Base-by-base conservation (phyloP, 176 grass and related monocot species). In the Metroxylon sagu region DNA sequence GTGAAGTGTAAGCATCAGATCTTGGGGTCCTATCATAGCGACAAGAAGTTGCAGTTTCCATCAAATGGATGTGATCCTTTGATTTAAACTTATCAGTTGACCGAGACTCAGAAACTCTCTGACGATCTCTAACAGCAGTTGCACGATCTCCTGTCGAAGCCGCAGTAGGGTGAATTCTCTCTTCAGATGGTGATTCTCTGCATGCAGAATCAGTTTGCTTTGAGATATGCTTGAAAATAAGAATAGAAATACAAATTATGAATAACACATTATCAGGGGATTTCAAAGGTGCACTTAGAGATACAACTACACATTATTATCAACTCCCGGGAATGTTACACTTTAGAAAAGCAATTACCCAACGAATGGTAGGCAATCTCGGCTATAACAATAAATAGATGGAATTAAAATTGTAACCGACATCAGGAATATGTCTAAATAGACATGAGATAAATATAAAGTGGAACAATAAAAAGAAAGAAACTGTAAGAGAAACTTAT, bases 181-280 rank as follows among this genome's bases (percentile, higher is more conserved):
- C 70, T 62, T 56, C 65, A 48, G 52, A 15, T 16, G 52, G 10
- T 43, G 18, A 52, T 26, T 76, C 73, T 25, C 63, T 72, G 25
- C 58, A 52, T 28, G 51, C 68, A 56, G 62, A 72, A 57, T 82
- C 80, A 53, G 66, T 64, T 74, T 69, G 64, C 19, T 74, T 83
- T 1, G 35, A 49, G 50, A 55, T 26, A 60, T 74, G 52, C 64
- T 74, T 83, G 70, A 49, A 60, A 23, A 73, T 19, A 64, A 52
- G 60, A 4, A 62, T 15, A 39, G 19, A 66, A 66, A 21, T 3
- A 6, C 4, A 76, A 30, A 17, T 56, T 48, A 57, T 17, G 3
- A 29, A 14, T 3, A 53, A 66, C 29, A 66, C 3, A 16, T 52
- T 43, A 43, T 43, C 35, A 12, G 18, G 15, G 4, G 6, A 25